Evolutionary conservation across 768 basidiomycete species (phyloP), one percentile per base, ranked within the genome.

Genomic region (Termitomyces heimii): DNA sequence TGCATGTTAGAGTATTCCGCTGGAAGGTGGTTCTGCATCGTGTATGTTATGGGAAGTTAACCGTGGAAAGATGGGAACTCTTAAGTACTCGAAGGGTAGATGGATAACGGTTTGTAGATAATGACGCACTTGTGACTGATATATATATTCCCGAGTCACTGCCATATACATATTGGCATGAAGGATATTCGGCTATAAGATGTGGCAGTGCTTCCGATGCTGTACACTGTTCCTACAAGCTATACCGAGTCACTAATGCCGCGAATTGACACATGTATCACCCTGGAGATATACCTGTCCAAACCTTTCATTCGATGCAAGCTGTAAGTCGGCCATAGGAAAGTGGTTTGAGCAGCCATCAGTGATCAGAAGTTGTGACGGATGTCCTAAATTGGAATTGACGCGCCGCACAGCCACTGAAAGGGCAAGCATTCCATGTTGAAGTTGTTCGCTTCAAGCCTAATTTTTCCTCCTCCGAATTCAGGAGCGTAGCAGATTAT

Each of bases 21-120:
- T 18, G 55, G 55, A 29, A 59, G 54, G 54, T 65, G 58, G 56
- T 65, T 64, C 50, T 70, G 65, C 69, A 70, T 70, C 16, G 43
- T 54, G 54, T 31, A 48, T 29, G 18, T 43, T 44, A 35, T 42
- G 48, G 50, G 54, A 53, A 44, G 42, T 37, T 54, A 44, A 44
- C 56, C 31, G 12, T 40, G 22, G 57, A 60, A 42, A 58, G 35
- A 31, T 24, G 16, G 39, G 35, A 56, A 53, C 20, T 55, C 55
- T 53, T 13, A 54, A 52, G 40, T 26, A n/a, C 44, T 31, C 18
- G 42, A 44, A 54, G 32, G 32, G 42, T 18, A 31, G 1, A 5
- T 43, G 18, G 50, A 28, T 39, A 5, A 35, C 24, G 4, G 35
- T 51, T 39, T 53, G 16, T 28, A 28, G 9, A 53, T 24, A 32